A percentile compares a stretch with the other conserved stretches of the same genome.
Conservation (phyloP, 192 early-diverging fungal species). For the Lobulomyces angularis region DNA sequence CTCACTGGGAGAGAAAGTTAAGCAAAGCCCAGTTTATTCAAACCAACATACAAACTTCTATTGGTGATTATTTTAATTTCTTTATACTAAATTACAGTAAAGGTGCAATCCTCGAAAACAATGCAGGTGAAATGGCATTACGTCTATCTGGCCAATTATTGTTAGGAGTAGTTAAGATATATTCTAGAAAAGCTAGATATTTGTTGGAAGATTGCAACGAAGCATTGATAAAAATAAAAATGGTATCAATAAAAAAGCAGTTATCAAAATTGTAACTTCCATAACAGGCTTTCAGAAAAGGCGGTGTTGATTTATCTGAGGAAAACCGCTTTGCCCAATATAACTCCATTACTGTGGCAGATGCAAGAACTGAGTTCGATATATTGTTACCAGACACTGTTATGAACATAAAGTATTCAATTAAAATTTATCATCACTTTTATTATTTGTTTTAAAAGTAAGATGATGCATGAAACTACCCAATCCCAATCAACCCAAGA, state of each 20-base stretch:
- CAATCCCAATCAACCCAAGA: constrained; percentile 5
- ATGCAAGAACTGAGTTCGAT: constrained; percentile 82
- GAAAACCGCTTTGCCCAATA: constrained; percentile 56
- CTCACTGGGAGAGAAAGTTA: constrained; percentile 94
- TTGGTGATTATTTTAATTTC: constrained; percentile 39
- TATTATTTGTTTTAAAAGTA: background rate
- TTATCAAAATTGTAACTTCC: constrained; percentile 1
- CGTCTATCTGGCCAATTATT: constrained; percentile 93
- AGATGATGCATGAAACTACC: constrained; percentile 7
- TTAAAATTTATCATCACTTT: background rate
- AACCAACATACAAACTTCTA: constrained; percentile 78
- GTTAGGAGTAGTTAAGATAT: constrained; percentile 87
- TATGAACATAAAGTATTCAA: constrained; percentile 26
- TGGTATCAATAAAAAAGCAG: constrained; percentile 35
- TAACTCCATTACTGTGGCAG: constrained; percentile 77
- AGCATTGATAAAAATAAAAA: constrained; percentile 85
- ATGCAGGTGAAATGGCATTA: constrained; percentile 74
- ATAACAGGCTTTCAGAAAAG: constrained; percentile 57
- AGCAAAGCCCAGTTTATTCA: constrained; percentile 88
- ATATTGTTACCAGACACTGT: constrained; percentile 67
- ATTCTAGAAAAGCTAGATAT: constrained; percentile 91
- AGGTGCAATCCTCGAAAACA: constrained; percentile 65
- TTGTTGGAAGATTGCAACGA: constrained; percentile 96
- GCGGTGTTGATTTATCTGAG: constrained; percentile 72
- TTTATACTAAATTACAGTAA: constrained; percentile 16